Evolutionary conservation across 1,139 yeast species (phyloP), one percentile per base, ranked within the genome.

Genomic region (Hyphopichia burtonii): DNA sequence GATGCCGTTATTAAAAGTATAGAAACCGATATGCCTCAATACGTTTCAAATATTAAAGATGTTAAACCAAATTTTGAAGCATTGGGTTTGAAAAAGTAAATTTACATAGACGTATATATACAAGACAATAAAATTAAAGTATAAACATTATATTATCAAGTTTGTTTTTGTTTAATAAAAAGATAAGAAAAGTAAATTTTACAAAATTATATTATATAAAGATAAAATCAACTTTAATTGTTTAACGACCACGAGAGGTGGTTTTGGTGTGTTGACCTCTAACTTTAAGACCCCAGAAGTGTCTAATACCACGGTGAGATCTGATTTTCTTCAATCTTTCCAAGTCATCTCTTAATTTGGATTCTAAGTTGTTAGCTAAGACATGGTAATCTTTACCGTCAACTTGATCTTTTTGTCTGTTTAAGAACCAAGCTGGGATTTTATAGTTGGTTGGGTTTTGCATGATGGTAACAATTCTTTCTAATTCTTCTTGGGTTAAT

Each of bases 191-290:
- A 16, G 18, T n/a, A 16, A 30, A 30, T 30, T 30, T 30, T 30
- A 30, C n/a, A 30, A 8, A 20, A n/a, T n/a, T 20, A 20, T 20
- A 20, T 20, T 20, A 20, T 20, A 20, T 20, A 20, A 20, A 8
- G 23, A 25, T 25, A 25, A 25, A 39, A 34, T n/a, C 4, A 14
- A 28, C 45, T 43, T 44, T 45, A 53, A 56, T 15, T 38, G 37
- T 50, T 71, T 72, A 73, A 68, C 73, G 76, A 68, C 93, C 89
- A 83, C 99, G 90, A 75, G 97, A 95, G 66, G 99, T 93, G 74
- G 98, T 91, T 87, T 93, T 93, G 85, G 99, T 93, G 83, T 93
- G 99, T 86, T 91, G 98, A 82, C 98, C 98, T 86, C 98, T 90
- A 71, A 80, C 85, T 74, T 81, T 80, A 69, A 86, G 78, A 69